Evolutionary conservation across 2,329 filamentous ascomycete genomes (phyloP).

Genomic region (Leptographium lundbergii): DNA sequence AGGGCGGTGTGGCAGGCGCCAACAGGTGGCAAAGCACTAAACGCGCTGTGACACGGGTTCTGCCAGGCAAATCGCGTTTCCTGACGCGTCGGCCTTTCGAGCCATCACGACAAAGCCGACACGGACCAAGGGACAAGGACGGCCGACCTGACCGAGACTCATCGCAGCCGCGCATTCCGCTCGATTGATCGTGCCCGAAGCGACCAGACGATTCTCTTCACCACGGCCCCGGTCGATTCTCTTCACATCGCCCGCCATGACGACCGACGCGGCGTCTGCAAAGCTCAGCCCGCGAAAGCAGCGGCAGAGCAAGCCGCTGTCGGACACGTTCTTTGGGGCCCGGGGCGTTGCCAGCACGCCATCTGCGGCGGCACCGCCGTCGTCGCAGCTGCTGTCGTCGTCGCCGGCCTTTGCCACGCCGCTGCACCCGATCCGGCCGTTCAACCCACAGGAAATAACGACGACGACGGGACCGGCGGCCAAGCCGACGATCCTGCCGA

Average conservation of each 20-base stretch:
- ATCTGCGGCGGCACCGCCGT: slow-evolving; percentile 13
- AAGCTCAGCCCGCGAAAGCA: slow-evolving; percentile 16
- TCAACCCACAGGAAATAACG: slow-evolving; percentile 21
- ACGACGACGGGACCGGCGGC: slow-evolving; percentile 60
- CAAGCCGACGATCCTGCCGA: slow-evolving; percentile 57
- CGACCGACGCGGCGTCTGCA: slow-evolving; percentile 10
- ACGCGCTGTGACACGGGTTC: slow-evolving; percentile 5
- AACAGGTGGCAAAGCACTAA: background rate
- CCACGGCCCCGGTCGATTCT: too few species aligned
- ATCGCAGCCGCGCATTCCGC: background rate
- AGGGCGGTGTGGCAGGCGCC: slow-evolving; percentile 6
- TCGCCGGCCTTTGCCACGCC: slow-evolving; percentile 87
- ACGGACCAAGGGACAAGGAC: background rate
- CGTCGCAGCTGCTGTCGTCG: slow-evolving; percentile 66
- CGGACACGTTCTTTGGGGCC: slow-evolving; percentile 26
- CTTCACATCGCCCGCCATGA: slow-evolving; percentile 16
- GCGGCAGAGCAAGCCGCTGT: slow-evolving; percentile 18
- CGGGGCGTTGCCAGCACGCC: slow-evolving; percentile 15
- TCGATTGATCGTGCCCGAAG: background rate
- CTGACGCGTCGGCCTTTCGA: slow-evolving; percentile 9
- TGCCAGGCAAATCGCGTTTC: slow-evolving; percentile 8
- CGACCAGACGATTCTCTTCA: too few species aligned
- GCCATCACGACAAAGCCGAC: background rate
- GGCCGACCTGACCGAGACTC: background rate
- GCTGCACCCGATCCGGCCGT: slow-evolving; percentile 60